phyloP scores from a whole-genome alignment of 257 asterid species.

The Solanum ossicruentum region DNA sequence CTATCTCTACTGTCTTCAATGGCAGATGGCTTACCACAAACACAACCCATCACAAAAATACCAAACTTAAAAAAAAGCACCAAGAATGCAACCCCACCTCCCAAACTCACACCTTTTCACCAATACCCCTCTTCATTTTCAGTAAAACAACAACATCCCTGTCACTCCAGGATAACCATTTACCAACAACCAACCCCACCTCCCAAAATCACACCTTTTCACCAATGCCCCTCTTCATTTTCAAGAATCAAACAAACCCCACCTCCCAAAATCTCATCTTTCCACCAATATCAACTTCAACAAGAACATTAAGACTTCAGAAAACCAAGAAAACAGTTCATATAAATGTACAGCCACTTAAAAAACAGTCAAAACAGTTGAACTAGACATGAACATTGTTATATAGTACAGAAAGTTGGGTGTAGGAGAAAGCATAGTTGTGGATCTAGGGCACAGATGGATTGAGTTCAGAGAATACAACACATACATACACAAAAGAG shows the following conservation, averaged over 20 bases:
- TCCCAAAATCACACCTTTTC: conserved; percentile 22
- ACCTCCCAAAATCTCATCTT: not conserved
- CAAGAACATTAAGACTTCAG: not conserved
- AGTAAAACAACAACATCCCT: conserved; percentile 20
- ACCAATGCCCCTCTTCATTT: conserved; percentile 9
- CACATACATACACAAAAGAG: not conserved
- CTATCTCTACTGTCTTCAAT: conserved; percentile 66
- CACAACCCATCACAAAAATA: conserved; percentile 50
- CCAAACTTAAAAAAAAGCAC: not conserved
- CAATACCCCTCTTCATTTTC: conserved; percentile 10
- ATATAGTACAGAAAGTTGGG: not conserved
- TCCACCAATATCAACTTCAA: not conserved
- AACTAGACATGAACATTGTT: not conserved
- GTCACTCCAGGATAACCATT: conserved; percentile 12
- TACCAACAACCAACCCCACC: conserved; percentile 19
- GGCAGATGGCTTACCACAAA: conserved; percentile 69
- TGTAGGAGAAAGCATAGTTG: conserved; percentile 13
- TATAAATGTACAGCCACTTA: not conserved
- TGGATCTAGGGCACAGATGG: conserved; percentile 68
- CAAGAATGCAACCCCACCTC: conserved; percentile 29
- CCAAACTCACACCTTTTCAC: conserved; percentile 9
- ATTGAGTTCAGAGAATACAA: not conserved
- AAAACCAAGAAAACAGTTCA: conserved; percentile 6
- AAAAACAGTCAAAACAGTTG: not conserved
- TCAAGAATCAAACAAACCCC: not conserved